Base-by-base conservation (phyloP, 1,284 basidiomycete genomes). In the Limonomyces culmigenus region DNA sequence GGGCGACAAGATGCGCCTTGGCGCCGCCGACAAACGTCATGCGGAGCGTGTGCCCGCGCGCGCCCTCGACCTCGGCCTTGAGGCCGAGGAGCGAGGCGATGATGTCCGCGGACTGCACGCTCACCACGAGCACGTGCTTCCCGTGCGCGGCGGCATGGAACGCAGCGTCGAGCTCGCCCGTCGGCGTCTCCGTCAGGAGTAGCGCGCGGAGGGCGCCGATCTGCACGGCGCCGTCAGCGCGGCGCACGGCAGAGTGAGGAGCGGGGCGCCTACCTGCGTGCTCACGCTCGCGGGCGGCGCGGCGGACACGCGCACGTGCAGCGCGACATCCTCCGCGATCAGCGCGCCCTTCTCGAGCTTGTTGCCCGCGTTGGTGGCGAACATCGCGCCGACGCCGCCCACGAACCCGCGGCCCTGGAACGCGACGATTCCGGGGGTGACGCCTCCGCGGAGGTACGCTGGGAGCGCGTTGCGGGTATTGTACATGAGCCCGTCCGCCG, bases 1-100 rank as follows among this genome's bases (percentile, higher is more conserved):
- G n/a, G 1, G 85, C 85, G 36, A 89, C 53, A 15, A 79, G 55
- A 51, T 81, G 68, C 1, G 79, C 67, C 54, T 91, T 85, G 0
- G 67, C 58, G 0, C 69, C 86, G n/a, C 83, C 83, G 29, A 67
- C 56, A 45, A 87, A 72, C 2, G 75, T 70, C 55, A 80, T 58
- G 37, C 63, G 60, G 51, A 77, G 60, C 3, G 54, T 48, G 11
- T 62, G 61, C 0, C 65, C 64, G 10, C 65, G 60, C 18, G 54
- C 58, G 21, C 58, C 55, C 40, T 85, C 79, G n/a, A 80, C 65
- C 39, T 84, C 71, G 3, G 60, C 55, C 57, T 86, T 84, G 39
- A 91, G 55, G 18, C 67, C 59, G 32, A 92, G 54, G 15, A 92
- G 50, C 1, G 72, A 66, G 0, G 76, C 74, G 58, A 87, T 85